Base-by-base conservation (phyloP, 139 green algal species). In the Chlorella vulgaris region DNA sequence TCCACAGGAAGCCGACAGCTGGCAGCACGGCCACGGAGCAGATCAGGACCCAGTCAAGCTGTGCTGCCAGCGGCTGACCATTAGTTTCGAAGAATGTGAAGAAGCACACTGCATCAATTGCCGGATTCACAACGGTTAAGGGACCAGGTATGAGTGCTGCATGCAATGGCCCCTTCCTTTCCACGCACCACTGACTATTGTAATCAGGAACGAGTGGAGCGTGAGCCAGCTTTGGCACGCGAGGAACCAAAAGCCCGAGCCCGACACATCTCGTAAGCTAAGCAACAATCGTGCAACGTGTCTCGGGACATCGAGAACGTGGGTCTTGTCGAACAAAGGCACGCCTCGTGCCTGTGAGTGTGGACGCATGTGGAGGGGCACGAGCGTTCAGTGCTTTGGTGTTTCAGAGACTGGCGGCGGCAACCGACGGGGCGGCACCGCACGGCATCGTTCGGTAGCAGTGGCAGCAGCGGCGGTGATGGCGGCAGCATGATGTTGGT, bases 1-100 rank as follows among this genome's bases (percentile, higher is more conserved):
- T 66, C 80, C 80, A 87, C 26, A 82, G 51, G 55, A 90, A 87
- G 19, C 83, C 86, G 18, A 90, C 55, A 1, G 51, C 55, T 3
- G 71, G 71, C 50, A 78, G 50, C 33, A 78, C 71, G 15, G 71
- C 71, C 43, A 78, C 60, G 47, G 86, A 90, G 33, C 47, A 78
- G 3, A 85, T 70, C 4, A 88, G n/a, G 10, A 86, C 86, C 78
- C 81, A 89, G 69, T 91, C 87, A 10, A 90, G 62, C 7, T 53
- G 21, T 13, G 51, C 71, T 28, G 73, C 71, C 22, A 90, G 82
- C 35, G 51, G 35, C 8, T 50, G 2, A 38, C 28, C n/a, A 28
- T 19, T 29, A n/a, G 15, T 40, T 19, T 29, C 26, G 28, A 79
- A 81, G 29, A 78, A 92, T 18, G 75, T 76, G 50, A 88, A 92